Base-by-base conservation (phyloP, 2,329 filamentous ascomycete genomes). In the Sporothrix euskadiensis region DNA sequence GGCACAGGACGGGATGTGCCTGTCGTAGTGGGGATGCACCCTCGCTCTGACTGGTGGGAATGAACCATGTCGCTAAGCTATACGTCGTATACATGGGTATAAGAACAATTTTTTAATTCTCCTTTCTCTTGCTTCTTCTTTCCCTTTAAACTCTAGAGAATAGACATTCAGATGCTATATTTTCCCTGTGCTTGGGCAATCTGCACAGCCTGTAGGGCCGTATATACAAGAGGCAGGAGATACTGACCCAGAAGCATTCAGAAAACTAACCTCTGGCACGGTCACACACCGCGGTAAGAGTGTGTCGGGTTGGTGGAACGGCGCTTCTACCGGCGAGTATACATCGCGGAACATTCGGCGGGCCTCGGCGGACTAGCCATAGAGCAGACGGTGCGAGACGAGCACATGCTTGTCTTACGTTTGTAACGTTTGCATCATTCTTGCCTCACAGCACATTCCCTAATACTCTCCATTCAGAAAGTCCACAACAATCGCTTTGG, bases 401-500 rank as follows among this genome's bases (percentile, higher is more conserved):
- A 54, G 49, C 49, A 54, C 49, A 6, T 26, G 26, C 26, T 26
- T 26, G 26, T 54, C 49, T 19, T 54, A 19, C 49, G 35, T 35
- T 35, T 35, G 35, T 8, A 35, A 1, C 35, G 35, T 35, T 35
- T 35, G 35, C 35, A 35, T 5, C 35, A 35, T 5, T 3, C 4
- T 35, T 35, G 35, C 8, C 35, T 35, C 35, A 4, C 35, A 5
- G 35, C 8, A 8, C 3, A 2, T 30, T 4, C 54, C 12, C 26
- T 54, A 73, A 32, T 73, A 73, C 30, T 63, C 61, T 22, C 66
- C 72, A 22, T 73, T 69, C 32, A 71, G 44, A 59, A 73, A 73
- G 56, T 73, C 72, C 14, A 73, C 47, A 32, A 70, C 47, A 19
- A 47, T 73, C 30, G 70, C 68, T 47, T 71, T 65, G 49, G 26